Percentiles rank a stretch among this genome's conserved stretches.
Evolutionary conservation across 2,329 filamentous ascomycete species (phyloP).

Genomic region (Xylaria digitata): DNA sequence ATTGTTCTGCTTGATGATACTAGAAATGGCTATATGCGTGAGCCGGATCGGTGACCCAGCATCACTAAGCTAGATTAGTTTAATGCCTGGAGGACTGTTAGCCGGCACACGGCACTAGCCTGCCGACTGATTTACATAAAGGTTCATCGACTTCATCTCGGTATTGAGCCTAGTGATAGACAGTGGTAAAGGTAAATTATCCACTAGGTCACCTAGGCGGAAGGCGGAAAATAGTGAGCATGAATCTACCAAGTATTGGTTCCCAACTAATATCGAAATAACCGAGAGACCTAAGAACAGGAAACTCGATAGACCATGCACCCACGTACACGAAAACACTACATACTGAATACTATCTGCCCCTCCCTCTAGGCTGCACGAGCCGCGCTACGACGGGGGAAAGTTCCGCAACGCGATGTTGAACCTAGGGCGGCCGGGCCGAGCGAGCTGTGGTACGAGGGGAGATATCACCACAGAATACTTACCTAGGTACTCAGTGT

Average conservation of each 20-base stretch:
- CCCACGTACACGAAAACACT: not conserved
- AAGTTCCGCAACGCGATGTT: not conserved
- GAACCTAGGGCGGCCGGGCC: constrained; percentile 1
- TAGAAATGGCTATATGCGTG: not conserved
- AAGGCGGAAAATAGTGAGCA: no score
- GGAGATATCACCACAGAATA: no score
- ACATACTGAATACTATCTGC: not conserved
- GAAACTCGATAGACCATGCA: no score
- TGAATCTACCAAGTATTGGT: no score
- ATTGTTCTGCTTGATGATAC: not conserved
- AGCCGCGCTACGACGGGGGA: not conserved
- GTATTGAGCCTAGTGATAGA: no score
- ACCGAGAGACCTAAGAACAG: not conserved
- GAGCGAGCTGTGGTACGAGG: not conserved
- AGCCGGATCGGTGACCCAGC: not conserved
- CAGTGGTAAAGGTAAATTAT: no score
- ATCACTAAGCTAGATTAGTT: not conserved
- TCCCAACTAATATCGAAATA: no score
- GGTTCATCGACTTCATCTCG: no score
- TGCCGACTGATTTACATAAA: not conserved
- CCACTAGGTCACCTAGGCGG: no score
- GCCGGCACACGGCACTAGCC: not conserved
- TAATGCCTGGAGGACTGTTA: not conserved
- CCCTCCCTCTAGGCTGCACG: not conserved
- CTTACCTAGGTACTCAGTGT: no score